Evolutionary conservation across 2,329 filamentous ascomycete species (phyloP).

Genomic region (Curvularia verruculosa): DNA sequence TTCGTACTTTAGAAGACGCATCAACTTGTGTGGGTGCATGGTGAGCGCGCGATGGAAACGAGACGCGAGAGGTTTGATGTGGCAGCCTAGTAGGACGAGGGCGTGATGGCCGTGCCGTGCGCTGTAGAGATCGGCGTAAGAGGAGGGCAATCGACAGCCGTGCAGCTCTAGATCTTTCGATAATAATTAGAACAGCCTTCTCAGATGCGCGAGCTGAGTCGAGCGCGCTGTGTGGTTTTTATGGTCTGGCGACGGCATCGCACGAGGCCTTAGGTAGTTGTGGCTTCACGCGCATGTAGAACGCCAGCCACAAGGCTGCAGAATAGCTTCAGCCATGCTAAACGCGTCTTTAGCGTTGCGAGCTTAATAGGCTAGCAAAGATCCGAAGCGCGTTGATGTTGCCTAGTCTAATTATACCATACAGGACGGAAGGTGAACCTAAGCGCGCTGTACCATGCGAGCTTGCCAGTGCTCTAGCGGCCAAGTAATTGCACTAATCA

Average conservation of each 20-base stretch:
- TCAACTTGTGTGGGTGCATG: slow-evolving; percentile 7
- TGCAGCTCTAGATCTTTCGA: neutral
- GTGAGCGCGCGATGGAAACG: slow-evolving; percentile 6
- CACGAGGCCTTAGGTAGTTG: slow-evolving; percentile 1
- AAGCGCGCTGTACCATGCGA: neutral
- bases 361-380: slow-evolving; percentile 2
- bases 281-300: slow-evolving; percentile 6
- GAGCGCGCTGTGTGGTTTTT: neutral
- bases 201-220: neutral
- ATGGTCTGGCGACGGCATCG: neutral
- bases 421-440: slow-evolving; percentile 2
- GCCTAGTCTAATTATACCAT: slow-evolving; percentile 1
- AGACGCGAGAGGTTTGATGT: slow-evolving; percentile 6
- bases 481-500: too few relatives aligned
- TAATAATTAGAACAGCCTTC: slow-evolving; percentile 1
- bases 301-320: slow-evolving; percentile 2
- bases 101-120: neutral
- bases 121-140: neutral
- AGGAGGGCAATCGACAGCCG: neutral
- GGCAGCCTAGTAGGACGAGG: slow-evolving; percentile 10
- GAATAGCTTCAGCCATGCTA: neutral
- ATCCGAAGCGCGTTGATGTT: slow-evolving; percentile 3
- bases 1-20: slow-evolving; percentile 19
- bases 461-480: too few relatives aligned
- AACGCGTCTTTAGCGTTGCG: slow-evolving; percentile 2